Evolutionary conservation across 1,284 basidiomycete species (phyloP).

Genomic region (Ustilago sp.): DNA sequence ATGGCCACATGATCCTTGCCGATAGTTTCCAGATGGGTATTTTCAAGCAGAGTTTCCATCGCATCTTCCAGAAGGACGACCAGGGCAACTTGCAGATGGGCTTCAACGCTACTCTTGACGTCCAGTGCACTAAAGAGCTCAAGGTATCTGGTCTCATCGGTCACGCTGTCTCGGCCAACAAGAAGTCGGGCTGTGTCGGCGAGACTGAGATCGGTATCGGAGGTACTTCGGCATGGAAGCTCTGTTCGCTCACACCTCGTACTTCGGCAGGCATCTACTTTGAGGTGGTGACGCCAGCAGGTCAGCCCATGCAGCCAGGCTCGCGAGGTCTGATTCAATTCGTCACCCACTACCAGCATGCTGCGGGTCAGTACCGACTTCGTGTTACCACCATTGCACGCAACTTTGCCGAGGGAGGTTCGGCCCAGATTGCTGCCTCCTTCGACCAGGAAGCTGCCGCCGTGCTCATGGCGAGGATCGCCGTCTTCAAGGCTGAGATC

Average conservation of each 20-base stretch:
- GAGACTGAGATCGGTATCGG: slow-evolving; percentile 99
- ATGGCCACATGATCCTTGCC: slow-evolving; percentile 94
- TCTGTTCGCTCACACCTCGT: slow-evolving; percentile 88
- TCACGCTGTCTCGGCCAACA: slow-evolving; percentile 95
- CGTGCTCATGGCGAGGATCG: slow-evolving; percentile 97
- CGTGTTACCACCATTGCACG: slow-evolving; percentile 97
- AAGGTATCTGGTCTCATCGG: slow-evolving; percentile 98
- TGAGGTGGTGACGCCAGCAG: slow-evolving; percentile 98
- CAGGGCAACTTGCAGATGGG: slow-evolving; percentile 95
- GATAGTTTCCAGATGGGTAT: slow-evolving; percentile 98
- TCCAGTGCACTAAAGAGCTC: slow-evolving; percentile 98
- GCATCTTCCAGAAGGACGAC: slow-evolving; percentile 93
- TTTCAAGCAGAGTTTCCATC: slow-evolving; percentile 97
- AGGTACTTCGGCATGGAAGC: slow-evolving; percentile 98
- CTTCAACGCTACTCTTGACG: slow-evolving; percentile 98
- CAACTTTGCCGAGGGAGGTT: slow-evolving; percentile 96
- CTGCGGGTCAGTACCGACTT: slow-evolving; percentile 91
- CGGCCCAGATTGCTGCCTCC: slow-evolving; percentile 88
- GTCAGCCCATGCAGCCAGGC: slow-evolving; percentile 89
- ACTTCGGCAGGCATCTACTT: slow-evolving; percentile 96
- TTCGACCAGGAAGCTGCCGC: slow-evolving; percentile 99
- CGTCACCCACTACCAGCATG: slow-evolving; percentile 98
- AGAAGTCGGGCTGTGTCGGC: slow-evolving; percentile 95
- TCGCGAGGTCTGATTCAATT: slow-evolving; percentile 97
- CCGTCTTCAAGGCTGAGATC: slow-evolving; percentile 99